phyloP scores from a whole-genome alignment of 345 rosid species.

The Syzygium aromaticum region DNA sequence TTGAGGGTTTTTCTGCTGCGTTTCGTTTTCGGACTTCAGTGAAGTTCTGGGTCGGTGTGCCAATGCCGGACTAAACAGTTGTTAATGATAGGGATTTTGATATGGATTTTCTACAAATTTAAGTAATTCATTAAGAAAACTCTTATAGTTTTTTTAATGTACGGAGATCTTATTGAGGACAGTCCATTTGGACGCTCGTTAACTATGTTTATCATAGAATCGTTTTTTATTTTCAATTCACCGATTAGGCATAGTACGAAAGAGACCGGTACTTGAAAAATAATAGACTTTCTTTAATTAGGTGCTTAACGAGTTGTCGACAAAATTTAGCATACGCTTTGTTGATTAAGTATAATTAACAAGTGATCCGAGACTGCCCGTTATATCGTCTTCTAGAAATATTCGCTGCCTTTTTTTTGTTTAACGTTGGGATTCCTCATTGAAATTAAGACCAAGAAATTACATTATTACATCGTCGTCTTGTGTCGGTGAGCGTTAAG shows the following conservation, averaged over 20 bases:
- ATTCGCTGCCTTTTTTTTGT: accelerated
- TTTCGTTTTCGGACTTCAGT: neutral
- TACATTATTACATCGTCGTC: neutral
- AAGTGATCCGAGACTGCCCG: too few relatives aligned
- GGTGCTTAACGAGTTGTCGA: neutral
- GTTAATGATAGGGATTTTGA: neutral
- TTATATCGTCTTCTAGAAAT: neutral
- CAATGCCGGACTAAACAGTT: neutral
- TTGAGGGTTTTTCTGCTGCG: neutral
- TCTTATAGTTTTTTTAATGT: accelerated
- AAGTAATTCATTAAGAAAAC: neutral
- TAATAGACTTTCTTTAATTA: neutral
- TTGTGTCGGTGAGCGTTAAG: neutral
- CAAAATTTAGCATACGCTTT: neutral
- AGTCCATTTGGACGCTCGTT: neutral
- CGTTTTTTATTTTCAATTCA: neutral
- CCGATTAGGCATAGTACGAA: neutral
- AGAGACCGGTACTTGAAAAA: neutral
- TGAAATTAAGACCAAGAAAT: neutral
- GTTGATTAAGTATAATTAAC: neutral
- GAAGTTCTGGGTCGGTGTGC: neutral
- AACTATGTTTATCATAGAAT: neutral
- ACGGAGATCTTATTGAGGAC: neutral
- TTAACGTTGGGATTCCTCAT: neutral
- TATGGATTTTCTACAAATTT: neutral